Evolutionary conservation across 2,329 filamentous ascomycete genomes (phyloP).

Genomic region (Atkinsonella texensis): DNA sequence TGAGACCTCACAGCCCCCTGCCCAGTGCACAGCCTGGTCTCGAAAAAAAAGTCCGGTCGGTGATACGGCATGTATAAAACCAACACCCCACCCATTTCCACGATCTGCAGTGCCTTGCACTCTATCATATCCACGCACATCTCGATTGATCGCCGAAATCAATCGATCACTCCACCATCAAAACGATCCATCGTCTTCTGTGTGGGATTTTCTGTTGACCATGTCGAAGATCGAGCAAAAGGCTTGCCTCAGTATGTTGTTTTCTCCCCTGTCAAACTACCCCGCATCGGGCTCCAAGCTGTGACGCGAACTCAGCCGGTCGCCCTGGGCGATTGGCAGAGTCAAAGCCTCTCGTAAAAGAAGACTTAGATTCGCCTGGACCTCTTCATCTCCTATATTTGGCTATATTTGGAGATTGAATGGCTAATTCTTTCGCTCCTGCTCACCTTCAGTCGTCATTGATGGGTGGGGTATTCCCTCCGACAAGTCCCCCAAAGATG

Average conservation of each 20-base stretch:
- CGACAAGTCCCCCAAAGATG: constrained; percentile 68
- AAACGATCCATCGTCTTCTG: neutral
- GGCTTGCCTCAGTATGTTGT: constrained; percentile 49
- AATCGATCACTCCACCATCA: constrained; percentile 1
- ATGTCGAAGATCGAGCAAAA: constrained; percentile 47
- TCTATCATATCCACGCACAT: constrained; percentile 5
- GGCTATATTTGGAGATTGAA: constrained; percentile 43
- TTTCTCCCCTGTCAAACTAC: constrained; percentile 17
- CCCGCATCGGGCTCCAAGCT: constrained; percentile 7
- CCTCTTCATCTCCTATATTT: constrained; percentile 36
- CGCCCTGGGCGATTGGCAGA: constrained; percentile 9
- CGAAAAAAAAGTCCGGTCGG: too few relatives aligned
- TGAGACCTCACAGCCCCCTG: too few relatives aligned
- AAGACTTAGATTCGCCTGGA: constrained; percentile 13
- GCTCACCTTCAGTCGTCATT: constrained; percentile 68
- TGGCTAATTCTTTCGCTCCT: constrained; percentile 48
- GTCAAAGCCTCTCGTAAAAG: neutral
- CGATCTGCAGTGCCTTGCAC: neutral
- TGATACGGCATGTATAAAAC: constrained; percentile 1
- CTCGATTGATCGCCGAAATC: neutral
- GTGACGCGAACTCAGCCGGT: constrained; percentile 9
- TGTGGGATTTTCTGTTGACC: constrained; percentile 13
- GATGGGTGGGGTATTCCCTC: constrained; percentile 93
- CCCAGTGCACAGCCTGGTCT: too few relatives aligned
- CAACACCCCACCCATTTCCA: constrained; percentile 5